phyloP scores from a whole-genome alignment of 495 filamentous ascomycete species.

The Aspergillus bridgeri region DNA sequence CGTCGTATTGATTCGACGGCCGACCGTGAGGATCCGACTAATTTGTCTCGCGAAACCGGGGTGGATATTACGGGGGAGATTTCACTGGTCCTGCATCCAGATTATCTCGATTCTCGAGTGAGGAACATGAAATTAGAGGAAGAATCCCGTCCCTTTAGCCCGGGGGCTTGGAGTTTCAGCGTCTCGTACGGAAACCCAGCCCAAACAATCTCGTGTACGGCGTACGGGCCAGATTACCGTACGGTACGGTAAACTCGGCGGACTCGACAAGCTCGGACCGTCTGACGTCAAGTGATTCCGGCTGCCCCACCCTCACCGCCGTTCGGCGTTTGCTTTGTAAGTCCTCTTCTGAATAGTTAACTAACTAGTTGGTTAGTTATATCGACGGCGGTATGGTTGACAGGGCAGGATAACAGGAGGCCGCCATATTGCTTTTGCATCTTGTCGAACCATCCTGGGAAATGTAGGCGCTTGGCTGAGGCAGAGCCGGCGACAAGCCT shows the following conservation, averaged over 20 bases:
- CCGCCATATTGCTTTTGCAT: no score
- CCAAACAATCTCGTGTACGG: neutral
- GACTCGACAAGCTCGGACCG: conserved; percentile 8
- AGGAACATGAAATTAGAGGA: no score
- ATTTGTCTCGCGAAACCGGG: neutral
- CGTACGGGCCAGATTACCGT: neutral
- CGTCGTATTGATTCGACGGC: conserved; percentile 12
- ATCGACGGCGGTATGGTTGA: no score
- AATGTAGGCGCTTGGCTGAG: neutral
- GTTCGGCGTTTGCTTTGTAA: neutral
- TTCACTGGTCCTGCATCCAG: neutral
- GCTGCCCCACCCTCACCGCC: neutral
- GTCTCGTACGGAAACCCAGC: no score
- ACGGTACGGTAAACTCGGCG: neutral
- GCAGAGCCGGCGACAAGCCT: neutral
- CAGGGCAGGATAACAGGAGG: no score
- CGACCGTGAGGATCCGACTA: neutral
- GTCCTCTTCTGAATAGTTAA: no score
- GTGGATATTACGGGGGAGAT: neutral
- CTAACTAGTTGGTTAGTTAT: no score
- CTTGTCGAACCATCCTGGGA: no score
- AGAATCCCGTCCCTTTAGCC: no score
- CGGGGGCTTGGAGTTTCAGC: no score
- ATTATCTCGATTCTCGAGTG: no score
- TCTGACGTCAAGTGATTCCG: conserved; percentile 9